Percentiles rank a stretch among this genome's conserved stretches.
Evolutionary conservation across 2,329 filamentous ascomycete species (phyloP).

Genomic region (Camillea tinctor): DNA sequence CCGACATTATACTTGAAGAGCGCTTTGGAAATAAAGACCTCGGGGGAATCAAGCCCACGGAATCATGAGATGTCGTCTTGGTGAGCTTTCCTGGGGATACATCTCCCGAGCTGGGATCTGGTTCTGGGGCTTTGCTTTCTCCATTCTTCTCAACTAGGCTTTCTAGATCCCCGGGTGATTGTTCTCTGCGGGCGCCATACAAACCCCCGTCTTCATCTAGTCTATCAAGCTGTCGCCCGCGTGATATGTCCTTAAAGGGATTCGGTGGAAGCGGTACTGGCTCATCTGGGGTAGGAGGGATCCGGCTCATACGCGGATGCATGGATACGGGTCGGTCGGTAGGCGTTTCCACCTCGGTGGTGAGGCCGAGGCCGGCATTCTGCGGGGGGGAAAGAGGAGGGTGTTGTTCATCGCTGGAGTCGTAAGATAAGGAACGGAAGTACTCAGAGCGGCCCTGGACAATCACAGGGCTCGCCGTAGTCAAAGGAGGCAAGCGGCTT

Average conservation of each 20-base stretch:
- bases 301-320: constrained; percentile 70
- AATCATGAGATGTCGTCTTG: constrained; percentile 48
- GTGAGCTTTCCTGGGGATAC: constrained; percentile 44
- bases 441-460: constrained; percentile 74
- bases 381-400: constrained; percentile 34
- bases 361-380: constrained; percentile 47
- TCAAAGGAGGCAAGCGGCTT: constrained; percentile 81
- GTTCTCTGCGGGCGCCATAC: constrained; percentile 57
- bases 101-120: constrained; percentile 35
- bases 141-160: constrained; percentile 20
- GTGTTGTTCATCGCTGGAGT: constrained; percentile 50
- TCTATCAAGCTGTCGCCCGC: constrained; percentile 40
- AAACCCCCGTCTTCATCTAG: constrained; percentile 40
- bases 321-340: constrained; percentile 66
- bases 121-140: constrained; percentile 22
- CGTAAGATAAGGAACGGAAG: constrained; percentile 72
- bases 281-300: constrained; percentile 51
- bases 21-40: constrained; percentile 49
- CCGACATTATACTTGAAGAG: constrained; percentile 61
- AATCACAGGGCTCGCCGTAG: constrained; percentile 77
- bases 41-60: constrained; percentile 51
- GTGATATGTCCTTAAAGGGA: constrained; percentile 38
- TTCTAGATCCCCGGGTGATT: constrained; percentile 56
- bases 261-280: constrained; percentile 46
- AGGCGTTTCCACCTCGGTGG: constrained; percentile 55